Conservation (phyloP, 306 rosid genomes). For the Cicer chorassanicum region DNA sequence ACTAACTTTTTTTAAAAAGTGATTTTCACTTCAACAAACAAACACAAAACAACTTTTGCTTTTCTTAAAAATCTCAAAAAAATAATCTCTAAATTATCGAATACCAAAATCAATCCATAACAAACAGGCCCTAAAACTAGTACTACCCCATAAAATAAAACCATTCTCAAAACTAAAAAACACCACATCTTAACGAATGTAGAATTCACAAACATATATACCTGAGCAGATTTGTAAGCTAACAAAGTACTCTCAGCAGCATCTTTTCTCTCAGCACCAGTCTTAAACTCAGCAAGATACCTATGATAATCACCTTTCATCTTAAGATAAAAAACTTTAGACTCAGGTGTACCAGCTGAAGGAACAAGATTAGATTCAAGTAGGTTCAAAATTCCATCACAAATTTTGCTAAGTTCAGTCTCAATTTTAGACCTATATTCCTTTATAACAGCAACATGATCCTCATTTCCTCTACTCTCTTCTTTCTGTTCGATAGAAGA, state of each 20-base stretch:
- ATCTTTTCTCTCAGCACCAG: constrained; percentile 84
- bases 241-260: constrained; percentile 92
- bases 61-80: too few relatives aligned
- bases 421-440: constrained; percentile 88
- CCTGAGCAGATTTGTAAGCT: constrained; percentile 98
- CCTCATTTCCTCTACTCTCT: constrained; percentile 92
- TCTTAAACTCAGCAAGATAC: constrained; percentile 74
- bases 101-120: too few relatives aligned
- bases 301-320: constrained; percentile 71
- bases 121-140: background rate
- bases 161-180: background rate
- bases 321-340: constrained; percentile 87
- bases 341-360: constrained; percentile 76
- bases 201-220: constrained; percentile 18
- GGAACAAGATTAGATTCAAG: constrained; percentile 90
- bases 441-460: constrained; percentile 74
- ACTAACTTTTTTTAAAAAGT: too few relatives aligned
- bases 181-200: background rate
- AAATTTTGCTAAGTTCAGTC: constrained; percentile 88
- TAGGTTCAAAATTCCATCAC: constrained; percentile 87
- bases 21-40: too few relatives aligned
- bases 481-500: constrained; percentile 98
- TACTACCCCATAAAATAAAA: background rate
- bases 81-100: too few relatives aligned
- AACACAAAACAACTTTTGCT: too few relatives aligned